Conservation (phyloP, 305 asterid species). For the Withania somnifera region DNA sequence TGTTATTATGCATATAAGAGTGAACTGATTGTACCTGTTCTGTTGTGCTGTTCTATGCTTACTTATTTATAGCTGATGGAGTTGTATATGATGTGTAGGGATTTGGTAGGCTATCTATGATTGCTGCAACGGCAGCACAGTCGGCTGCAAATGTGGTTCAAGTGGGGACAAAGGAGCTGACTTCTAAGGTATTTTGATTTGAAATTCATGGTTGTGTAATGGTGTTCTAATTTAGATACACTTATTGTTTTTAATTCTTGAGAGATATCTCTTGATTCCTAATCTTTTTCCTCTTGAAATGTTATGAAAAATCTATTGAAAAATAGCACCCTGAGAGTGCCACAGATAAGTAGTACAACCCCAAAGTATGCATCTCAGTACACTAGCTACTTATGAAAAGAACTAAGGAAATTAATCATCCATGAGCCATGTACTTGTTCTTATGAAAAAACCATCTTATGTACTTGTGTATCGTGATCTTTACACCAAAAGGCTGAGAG, state of each 20-base stretch:
- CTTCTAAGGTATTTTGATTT: conserved; percentile 42
- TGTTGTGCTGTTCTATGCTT: neutral
- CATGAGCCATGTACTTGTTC: too few relatives aligned
- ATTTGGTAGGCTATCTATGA: conserved; percentile 63
- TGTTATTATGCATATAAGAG: neutral
- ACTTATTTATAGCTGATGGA: neutral
- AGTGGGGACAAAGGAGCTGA: conserved; percentile 63
- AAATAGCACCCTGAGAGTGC: neutral
- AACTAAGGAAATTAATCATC: neutral
- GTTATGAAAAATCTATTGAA: too few relatives aligned
- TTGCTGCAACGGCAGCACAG: conserved; percentile 67
- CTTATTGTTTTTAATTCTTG: neutral
- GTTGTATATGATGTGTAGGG: conserved; percentile 34
- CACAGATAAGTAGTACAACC: neutral
- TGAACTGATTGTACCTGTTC: neutral
- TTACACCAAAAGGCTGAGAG: too few relatives aligned
- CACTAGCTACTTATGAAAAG: neutral
- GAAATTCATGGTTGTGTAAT: neutral
- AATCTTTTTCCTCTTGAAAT: too few relatives aligned
- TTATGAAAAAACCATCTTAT: too few relatives aligned
- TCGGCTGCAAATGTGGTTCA: conserved; percentile 74
- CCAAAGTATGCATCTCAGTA: neutral
- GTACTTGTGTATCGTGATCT: too few relatives aligned
- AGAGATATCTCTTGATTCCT: neutral
- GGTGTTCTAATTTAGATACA: neutral